Evolutionary conservation across 225 moss, liverwort and hornwort genomes (phyloP).

Genomic region (Sphagnum contortum): DNA sequence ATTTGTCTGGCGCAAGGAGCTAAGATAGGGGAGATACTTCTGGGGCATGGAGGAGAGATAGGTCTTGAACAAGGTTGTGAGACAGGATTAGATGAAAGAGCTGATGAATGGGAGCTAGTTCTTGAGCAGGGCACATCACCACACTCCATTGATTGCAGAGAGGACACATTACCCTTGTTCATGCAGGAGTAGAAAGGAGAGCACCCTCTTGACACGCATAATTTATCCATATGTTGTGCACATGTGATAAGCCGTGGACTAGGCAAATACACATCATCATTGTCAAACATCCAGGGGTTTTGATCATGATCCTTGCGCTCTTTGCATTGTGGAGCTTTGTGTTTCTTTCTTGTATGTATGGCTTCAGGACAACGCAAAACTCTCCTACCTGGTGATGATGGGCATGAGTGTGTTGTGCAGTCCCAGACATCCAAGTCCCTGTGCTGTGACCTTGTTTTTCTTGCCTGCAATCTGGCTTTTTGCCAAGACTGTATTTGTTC

Average conservation of each 20-base stretch:
- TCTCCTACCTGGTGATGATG: background rate
- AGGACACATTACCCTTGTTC: background rate
- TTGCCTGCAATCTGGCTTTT: rapidly evolving
- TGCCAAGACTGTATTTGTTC: background rate
- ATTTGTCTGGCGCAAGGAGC: too few species aligned
- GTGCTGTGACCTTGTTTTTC: background rate
- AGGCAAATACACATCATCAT: background rate
- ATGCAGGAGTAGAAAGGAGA: constrained; percentile 3
- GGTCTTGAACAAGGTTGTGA: background rate
- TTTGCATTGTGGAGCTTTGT: background rate
- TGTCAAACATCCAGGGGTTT: background rate
- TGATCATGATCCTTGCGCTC: background rate
- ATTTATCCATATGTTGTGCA: too few species aligned
- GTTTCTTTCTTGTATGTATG: background rate
- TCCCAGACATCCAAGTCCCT: background rate
- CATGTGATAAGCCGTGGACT: background rate
- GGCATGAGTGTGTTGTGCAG: background rate
- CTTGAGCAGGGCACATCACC: background rate
- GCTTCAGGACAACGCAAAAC: background rate
- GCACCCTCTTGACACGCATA: background rate
- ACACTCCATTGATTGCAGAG: background rate
- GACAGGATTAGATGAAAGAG: too few species aligned
- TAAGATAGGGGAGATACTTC: too few species aligned
- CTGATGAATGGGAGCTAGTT: too few species aligned
- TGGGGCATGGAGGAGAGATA: background rate